A percentile compares a stretch with the other conserved stretches of the same genome.
phyloP scores from a whole-genome alignment of 1,139 yeast species.

The Taphrina confusa region DNA sequence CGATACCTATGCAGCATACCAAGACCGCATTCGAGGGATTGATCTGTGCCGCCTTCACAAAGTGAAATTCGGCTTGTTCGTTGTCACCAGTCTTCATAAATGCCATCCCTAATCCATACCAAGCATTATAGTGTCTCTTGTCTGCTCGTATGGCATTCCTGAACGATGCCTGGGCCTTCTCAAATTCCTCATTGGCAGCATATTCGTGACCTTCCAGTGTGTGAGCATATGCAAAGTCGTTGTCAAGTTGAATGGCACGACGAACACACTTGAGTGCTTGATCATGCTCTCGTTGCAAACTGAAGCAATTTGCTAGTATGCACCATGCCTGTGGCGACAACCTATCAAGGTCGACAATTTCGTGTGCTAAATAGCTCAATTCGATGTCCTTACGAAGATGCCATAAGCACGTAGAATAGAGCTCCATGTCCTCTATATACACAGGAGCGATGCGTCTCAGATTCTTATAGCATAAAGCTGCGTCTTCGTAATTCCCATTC shows the following conservation, averaged over 20 bases:
- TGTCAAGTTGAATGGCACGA: constrained; percentile 70
- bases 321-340: constrained; percentile 86
- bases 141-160: constrained; percentile 75
- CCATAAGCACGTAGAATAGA: constrained; percentile 88
- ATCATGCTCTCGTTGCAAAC: constrained; percentile 80
- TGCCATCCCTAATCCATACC: constrained; percentile 96
- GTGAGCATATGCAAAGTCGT: constrained; percentile 81
- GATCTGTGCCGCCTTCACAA: constrained; percentile 80
- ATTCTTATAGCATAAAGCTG: constrained; percentile 63
- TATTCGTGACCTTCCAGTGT: constrained; percentile 94
- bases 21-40: constrained; percentile 89
- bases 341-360: constrained; percentile 66
- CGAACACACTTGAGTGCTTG: constrained; percentile 88
- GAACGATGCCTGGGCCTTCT: constrained; percentile 82
- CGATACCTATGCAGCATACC: constrained; percentile 93
- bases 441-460: constrained; percentile 73
- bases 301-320: constrained; percentile 82
- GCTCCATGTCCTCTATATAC: constrained; percentile 87
- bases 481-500: constrained; percentile 77
- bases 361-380: constrained; percentile 78
- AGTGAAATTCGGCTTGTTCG: constrained; percentile 80
- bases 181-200: constrained; percentile 84
- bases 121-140: constrained; percentile 85
- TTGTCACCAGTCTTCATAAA: constrained; percentile 83
- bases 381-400: constrained; percentile 84